Evolutionary conservation across 1,284 basidiomycete species (phyloP).

Genomic region (Apiotrichum gamsii): DNA sequence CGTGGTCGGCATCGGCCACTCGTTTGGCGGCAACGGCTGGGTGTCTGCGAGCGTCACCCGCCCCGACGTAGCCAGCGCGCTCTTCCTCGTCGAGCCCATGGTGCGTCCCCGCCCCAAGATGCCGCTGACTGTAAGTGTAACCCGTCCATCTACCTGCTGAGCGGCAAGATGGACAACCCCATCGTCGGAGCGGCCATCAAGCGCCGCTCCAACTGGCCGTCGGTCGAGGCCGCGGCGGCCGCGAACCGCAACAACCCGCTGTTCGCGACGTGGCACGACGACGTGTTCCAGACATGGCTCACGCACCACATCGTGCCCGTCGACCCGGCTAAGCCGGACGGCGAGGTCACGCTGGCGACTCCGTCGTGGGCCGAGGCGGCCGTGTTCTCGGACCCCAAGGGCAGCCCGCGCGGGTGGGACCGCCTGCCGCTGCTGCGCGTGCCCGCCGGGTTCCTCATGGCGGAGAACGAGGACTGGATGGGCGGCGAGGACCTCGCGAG

Average conservation of each 20-base stretch:
- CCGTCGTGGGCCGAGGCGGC: conserved; percentile 33
- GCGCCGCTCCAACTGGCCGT: conserved; percentile 59
- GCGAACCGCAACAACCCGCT: conserved; percentile 52
- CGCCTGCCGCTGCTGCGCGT: conserved; percentile 24
- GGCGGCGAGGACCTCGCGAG: conserved; percentile 15
- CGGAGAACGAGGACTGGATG: conserved; percentile 16
- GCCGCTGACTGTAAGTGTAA: too few relatives aligned
- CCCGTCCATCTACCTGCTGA: too few relatives aligned
- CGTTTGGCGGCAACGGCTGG: conserved; percentile 67
- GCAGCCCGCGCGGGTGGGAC: conserved; percentile 31
- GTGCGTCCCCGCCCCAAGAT: conserved; percentile 20
- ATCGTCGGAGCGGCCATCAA: conserved; percentile 52
- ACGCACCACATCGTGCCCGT: conserved; percentile 56
- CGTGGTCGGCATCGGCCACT: conserved; percentile 66
- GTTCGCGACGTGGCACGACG: conserved; percentile 51
- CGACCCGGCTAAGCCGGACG: conserved; percentile 2
- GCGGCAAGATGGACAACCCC: not conserved
- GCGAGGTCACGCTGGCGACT: conserved; percentile 30
- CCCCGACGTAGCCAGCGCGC: conserved; percentile 63
- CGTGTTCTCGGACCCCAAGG: conserved; percentile 30
- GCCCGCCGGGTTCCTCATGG: conserved; percentile 35
- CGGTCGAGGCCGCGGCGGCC: conserved; percentile 56
- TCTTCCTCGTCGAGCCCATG: conserved; percentile 72
- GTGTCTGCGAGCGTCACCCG: conserved; percentile 56
- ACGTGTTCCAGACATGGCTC: conserved; percentile 58